Evolutionary conservation across 2,329 filamentous ascomycete genomes (phyloP), one percentile per base, ranked within the genome.

Genomic region (Rutstroemia sp.): DNA sequence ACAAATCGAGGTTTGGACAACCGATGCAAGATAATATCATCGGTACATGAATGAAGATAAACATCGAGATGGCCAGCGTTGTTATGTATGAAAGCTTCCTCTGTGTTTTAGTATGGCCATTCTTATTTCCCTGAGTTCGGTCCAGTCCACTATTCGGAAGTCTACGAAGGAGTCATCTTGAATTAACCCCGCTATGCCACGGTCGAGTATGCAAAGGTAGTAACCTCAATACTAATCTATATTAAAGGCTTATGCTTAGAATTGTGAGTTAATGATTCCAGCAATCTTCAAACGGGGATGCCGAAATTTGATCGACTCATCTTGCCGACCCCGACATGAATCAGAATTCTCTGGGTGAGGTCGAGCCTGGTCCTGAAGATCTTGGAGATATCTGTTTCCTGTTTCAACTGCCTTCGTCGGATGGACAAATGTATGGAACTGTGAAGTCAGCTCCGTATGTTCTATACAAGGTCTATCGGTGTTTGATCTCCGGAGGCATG

Each of bases 171-270:
- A 9, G 8, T 30, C 7, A 30, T 30, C 27, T 6, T 30, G 27
- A 30, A 30, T 30, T 30, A 30, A 30, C 27, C 27, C 27, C 27
- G 27, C 27, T 30, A 30, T 30, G 27, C 27, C 10, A 30, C 8
- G 27, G 27, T 30, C 10, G 27, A 27, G 25, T 34, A 23, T 34
- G 18, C n/a, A n/a, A 18, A 46, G 19, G 18, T 37, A 21, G 27
- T 52, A 25, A 34, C 12, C 44, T 37, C 14, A 12, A 14, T n/a
- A 30, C 25, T 34, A 38, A 38, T 53, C 25, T 37, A 46, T 47
- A 16, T 53, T 47, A 38, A 23, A 47, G 27, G 12, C 10, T 47
- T 8, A 47, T 53, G 51, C 51, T 52, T 53, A 21, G 39, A 47
- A 12, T 46, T 30, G 39, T 34, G 27, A 5, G 21, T 19, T 42